Evolutionary conservation across 345 rosid genomes (phyloP).

Genomic region (Conringia planisiliqua): DNA sequence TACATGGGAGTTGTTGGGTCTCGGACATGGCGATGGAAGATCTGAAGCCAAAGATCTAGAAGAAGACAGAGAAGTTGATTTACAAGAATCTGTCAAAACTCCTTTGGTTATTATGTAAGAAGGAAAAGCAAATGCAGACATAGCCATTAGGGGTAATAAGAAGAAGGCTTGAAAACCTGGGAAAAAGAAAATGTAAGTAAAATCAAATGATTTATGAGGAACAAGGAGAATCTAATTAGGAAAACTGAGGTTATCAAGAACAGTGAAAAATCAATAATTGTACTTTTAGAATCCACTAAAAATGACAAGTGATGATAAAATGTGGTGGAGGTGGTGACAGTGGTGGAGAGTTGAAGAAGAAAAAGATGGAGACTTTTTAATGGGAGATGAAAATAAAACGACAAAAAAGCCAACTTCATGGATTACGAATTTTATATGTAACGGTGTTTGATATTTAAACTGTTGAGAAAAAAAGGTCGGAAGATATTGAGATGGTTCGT

Average conservation of each 20-base stretch:
- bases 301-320: conserved; percentile 6
- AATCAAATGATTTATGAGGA: conserved; percentile 1
- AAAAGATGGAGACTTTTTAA: conserved; percentile 14
- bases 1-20: conserved; percentile 36
- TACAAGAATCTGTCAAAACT: conserved; percentile 42
- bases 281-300: conserved; percentile 28
- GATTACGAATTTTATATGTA: not conserved
- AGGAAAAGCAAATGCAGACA: conserved; percentile 66
- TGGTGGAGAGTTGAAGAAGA: conserved; percentile 20
- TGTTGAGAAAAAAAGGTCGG: not conserved
- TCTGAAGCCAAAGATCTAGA: conserved; percentile 44
- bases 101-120: conserved; percentile 36
- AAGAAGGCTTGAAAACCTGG: not conserved
- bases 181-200: not conserved
- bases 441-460: conserved; percentile 7
- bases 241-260: conserved; percentile 21
- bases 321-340: conserved; percentile 12
- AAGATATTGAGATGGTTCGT: conserved; percentile 24
- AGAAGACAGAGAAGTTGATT: conserved; percentile 37
- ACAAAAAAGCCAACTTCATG: conserved; percentile 24
- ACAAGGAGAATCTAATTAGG: conserved; percentile 1
- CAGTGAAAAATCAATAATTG: conserved; percentile 21
- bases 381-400: conserved; percentile 22
- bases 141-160: conserved; percentile 46
- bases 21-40: conserved; percentile 43